Base-by-base conservation (phyloP, 148 eudicot species). In the Rhododendron henanense region DNA sequence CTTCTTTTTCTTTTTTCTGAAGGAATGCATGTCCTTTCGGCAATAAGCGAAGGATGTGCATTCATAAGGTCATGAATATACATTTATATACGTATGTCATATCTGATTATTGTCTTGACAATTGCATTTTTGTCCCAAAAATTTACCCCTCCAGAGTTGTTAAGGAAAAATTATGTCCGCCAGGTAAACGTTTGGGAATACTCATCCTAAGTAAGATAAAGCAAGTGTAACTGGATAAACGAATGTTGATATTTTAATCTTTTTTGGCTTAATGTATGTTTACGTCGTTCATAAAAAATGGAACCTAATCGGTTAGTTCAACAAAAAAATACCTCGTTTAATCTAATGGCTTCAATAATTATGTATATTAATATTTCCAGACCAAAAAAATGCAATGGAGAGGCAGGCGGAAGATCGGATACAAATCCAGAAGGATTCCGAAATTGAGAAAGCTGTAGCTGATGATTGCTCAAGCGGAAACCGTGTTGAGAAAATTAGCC, bases 321-420 rank as follows among this genome's bases (percentile, higher is more conserved):
- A 78, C 13, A 23, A 78, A 10, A 78, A 47, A 47, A 47, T 10
- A 15, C 45, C 19, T 67, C 21, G 0, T 48, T 53, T 48, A 41
- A 82, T 50, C 8, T 19, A 71, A 16, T 37, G 41, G 48, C 79
- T 50, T 86, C 80, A 6, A 71, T 81, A 16, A 81, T 48, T 53
- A 33, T 53, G 45, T 87, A 28, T 79, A 35, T 15, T 82, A 79
- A 50, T 80, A n/a, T 71, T 85, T 89, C 78, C 93, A 96, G 98
- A 95, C 82, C 92, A 91, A 81, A 88, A 85, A 86, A 91, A 87
- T 84, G 91, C 87, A 86, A 76, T 81, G 85, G 94, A 91, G 85
- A 92, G 87, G 78, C 90, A 61, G 85, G 90, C 78, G 39, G 92
- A 88, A 55, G 91, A 91, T 84, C 88, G 83, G 67, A 86, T 87